Percentiles rank a stretch among this genome's conserved stretches.
Conservation (phyloP, 257 asterid species). For the Solanum phureja region DNA sequence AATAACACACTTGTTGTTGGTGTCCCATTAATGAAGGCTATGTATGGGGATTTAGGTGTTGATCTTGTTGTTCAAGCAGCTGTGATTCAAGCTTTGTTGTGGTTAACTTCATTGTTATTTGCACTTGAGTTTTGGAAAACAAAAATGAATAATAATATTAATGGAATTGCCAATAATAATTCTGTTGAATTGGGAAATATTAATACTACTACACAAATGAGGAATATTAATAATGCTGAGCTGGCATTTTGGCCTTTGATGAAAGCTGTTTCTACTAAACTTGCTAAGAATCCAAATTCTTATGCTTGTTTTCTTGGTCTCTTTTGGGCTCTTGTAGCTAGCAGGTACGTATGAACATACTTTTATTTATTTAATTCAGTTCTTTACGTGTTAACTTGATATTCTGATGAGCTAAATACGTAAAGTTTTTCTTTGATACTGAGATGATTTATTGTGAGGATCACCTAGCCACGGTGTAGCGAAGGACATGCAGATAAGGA, state of each 20-base stretch:
- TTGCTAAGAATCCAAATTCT: slow-evolving; percentile 50
- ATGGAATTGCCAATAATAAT: not conserved
- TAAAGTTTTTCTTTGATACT: not conserved
- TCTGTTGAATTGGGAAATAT: not conserved
- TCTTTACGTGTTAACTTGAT: not conserved
- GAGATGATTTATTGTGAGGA: not conserved
- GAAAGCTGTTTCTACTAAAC: slow-evolving; percentile 30
- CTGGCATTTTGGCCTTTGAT: slow-evolving; percentile 11
- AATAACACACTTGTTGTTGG: slow-evolving; percentile 29
- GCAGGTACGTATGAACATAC: slow-evolving; percentile 17
- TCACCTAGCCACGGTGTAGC: not conserved
- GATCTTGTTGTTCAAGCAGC: slow-evolving; percentile 26
- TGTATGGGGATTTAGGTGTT: slow-evolving; percentile 19
- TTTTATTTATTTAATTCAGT: not conserved
- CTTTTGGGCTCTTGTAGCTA: slow-evolving; percentile 47
- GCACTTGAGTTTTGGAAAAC: slow-evolving; percentile 9
- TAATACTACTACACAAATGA: not conserved
- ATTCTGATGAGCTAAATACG: not conserved
- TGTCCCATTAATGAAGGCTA: slow-evolving; percentile 25
- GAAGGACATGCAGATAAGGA: not conserved
- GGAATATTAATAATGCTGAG: not conserved
- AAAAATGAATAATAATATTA: not conserved
- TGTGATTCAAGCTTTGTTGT: slow-evolving; percentile 11
- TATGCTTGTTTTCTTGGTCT: slow-evolving; percentile 40
- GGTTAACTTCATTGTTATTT: slow-evolving; percentile 13